Percentiles rank a stretch among this genome's conserved stretches.
Evolutionary conservation across 805 yeast genomes (phyloP).

Genomic region (Kodamaea leandrae): DNA sequence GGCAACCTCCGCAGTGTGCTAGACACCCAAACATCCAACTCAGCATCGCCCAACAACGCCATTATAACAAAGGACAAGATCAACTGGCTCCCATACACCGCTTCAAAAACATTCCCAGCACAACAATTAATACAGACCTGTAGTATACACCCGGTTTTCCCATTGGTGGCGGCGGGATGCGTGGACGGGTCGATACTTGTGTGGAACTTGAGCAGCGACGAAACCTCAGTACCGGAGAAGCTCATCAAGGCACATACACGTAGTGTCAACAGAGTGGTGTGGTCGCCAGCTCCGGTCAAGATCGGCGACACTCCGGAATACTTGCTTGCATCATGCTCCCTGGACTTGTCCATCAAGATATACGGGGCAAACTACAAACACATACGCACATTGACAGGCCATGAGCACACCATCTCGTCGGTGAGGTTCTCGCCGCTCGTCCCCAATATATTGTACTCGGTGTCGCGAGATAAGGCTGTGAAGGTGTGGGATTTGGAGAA

Average conservation of each 20-base stretch:
- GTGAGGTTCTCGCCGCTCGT: slow-evolving; percentile 50
- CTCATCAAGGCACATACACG: slow-evolving; percentile 76
- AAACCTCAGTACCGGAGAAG: slow-evolving; percentile 55
- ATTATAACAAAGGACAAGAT: slow-evolving; percentile 28
- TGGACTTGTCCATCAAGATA: slow-evolving; percentile 58
- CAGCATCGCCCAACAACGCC: slow-evolving; percentile 5
- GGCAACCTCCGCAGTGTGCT: slow-evolving; percentile 47
- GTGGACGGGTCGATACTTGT: slow-evolving; percentile 69
- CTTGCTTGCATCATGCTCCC: slow-evolving; percentile 48
- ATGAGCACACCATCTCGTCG: slow-evolving; percentile 79
- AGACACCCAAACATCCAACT: slow-evolving; percentile 16
- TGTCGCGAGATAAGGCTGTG: slow-evolving; percentile 61
- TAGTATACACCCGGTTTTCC: slow-evolving; percentile 72
- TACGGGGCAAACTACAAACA: slow-evolving; percentile 60
- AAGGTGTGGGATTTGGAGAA: slow-evolving; percentile 64
- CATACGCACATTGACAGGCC: slow-evolving; percentile 70
- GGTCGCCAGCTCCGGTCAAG: slow-evolving; percentile 45
- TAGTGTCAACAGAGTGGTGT: slow-evolving; percentile 55
- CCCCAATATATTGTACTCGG: slow-evolving; percentile 52
- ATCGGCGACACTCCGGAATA: slow-evolving; percentile 22
- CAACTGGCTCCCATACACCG: slow-evolving; percentile 62
- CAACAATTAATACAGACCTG: slow-evolving; percentile 61
- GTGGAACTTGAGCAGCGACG: slow-evolving; percentile 64
- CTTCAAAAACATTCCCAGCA: slow-evolving; percentile 47
- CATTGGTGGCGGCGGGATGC: slow-evolving; percentile 61